Conservation (phyloP, 257 asterid species). For the Coffea eugenioides region DNA sequence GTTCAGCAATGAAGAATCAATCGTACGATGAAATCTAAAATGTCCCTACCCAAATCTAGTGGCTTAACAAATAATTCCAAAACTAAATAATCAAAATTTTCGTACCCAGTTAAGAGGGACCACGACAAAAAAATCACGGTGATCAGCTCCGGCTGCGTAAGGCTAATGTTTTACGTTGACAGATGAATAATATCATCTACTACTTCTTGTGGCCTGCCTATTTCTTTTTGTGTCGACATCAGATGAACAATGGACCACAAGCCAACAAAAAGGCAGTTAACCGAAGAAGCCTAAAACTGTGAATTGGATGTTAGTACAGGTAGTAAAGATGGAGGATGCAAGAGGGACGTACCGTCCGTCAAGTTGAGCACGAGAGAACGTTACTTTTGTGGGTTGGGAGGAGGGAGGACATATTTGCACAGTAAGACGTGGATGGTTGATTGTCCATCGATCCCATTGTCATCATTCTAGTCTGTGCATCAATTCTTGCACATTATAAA, state of each 20-base stretch:
- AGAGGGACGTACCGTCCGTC: too few relatives aligned
- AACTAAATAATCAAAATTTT: slow-evolving; percentile 13
- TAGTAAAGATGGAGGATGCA: too few relatives aligned
- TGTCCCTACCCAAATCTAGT: slow-evolving; percentile 21
- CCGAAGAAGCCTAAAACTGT: too few relatives aligned
- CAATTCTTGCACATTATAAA: not conserved
- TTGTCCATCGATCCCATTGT: not conserved
- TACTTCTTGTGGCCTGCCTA: too few relatives aligned
- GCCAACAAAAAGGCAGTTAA: too few relatives aligned
- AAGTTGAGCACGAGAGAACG: too few relatives aligned
- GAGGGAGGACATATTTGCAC: not conserved
- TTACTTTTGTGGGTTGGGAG: not conserved
- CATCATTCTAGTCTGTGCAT: not conserved
- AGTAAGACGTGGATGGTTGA: not conserved
- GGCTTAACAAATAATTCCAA: slow-evolving; percentile 17
- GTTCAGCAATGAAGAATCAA: slow-evolving; percentile 19
- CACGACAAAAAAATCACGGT: not conserved
- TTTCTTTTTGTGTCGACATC: too few relatives aligned
- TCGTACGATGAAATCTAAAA: slow-evolving; percentile 20
- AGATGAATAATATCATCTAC: too few relatives aligned
- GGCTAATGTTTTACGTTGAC: not conserved
- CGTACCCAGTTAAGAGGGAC: slow-evolving; percentile 9
- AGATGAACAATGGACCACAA: too few relatives aligned
- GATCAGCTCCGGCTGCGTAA: not conserved
- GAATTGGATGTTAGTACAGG: too few relatives aligned